phyloP scores from a whole-genome alignment of 768 basidiomycete species.

The Lenzites betulinus region DNA sequence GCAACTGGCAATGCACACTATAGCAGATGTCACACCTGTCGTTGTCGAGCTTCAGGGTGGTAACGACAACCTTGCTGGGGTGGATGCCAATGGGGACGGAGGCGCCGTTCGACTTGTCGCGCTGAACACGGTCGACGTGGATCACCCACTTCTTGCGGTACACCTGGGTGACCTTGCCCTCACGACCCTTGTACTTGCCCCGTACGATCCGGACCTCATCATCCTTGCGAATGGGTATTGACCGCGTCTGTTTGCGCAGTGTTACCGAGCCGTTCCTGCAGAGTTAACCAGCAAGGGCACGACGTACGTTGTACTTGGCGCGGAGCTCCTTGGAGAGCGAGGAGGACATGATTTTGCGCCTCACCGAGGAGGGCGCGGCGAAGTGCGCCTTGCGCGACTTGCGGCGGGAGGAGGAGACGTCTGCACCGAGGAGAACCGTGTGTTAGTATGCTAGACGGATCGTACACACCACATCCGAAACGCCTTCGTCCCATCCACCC shows the following conservation, averaged over 20 bases:
- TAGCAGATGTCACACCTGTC: constrained; percentile 56
- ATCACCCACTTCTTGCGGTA: constrained; percentile 99
- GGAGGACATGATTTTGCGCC: constrained; percentile 98
- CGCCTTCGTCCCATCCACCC: constrained; percentile 55
- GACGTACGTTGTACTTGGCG: constrained; percentile 83
- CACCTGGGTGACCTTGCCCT: constrained; percentile 97
- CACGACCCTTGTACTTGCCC: constrained; percentile 98
- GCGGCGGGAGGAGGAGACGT: constrained; percentile 91
- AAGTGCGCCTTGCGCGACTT: constrained; percentile 99
- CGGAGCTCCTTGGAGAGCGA: constrained; percentile 94
- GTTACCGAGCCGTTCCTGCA: not conserved
- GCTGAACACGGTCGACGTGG: constrained; percentile 95
- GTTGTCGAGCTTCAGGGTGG: constrained; percentile 90
- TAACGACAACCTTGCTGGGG: constrained; percentile 96
- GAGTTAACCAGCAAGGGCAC: not conserved
- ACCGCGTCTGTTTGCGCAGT: constrained; percentile 62
- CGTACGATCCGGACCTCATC: constrained; percentile 97
- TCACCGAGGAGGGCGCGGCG: constrained; percentile 88
- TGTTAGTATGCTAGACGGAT: constrained; percentile 17
- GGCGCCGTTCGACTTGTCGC: constrained; percentile 97
- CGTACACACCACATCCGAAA: constrained; percentile 43
- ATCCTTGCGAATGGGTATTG: constrained; percentile 94
- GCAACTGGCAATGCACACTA: not conserved
- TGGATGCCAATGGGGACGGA: constrained; percentile 92
- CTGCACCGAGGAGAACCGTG: constrained; percentile 44